A percentile compares a stretch with the other conserved stretches of the same genome.
Evolutionary conservation across 2,329 filamentous ascomycete genomes (phyloP).

Genomic region (Xylariaceae sp.): DNA sequence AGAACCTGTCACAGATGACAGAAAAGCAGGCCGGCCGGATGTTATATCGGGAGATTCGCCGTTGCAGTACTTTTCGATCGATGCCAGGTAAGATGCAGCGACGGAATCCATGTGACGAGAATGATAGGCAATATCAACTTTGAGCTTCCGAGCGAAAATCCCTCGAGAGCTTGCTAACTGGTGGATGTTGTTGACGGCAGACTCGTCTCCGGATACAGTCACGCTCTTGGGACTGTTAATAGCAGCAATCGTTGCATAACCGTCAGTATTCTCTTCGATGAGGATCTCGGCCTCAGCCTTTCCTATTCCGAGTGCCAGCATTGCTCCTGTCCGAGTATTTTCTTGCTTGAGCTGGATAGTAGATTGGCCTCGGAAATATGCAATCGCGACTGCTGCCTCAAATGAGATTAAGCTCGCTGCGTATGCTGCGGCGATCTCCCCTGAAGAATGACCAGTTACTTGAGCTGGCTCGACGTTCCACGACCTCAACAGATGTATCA

Average conservation of each 20-base stretch:
- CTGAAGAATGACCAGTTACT: constrained; percentile 32
- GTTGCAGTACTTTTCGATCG: constrained; percentile 8
- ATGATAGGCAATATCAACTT: constrained; percentile 36
- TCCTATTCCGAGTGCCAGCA: constrained; percentile 21
- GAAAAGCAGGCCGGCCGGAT: constrained; percentile 4
- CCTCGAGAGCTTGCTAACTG: constrained; percentile 7
- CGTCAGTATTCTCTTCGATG: constrained; percentile 1
- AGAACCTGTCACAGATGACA: constrained; percentile 22
- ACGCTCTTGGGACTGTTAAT: constrained; percentile 24
- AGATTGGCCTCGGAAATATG: constrained; percentile 26
- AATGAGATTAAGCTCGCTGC: constrained; percentile 25
- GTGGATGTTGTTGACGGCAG: constrained; percentile 22
- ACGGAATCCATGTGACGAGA: constrained; percentile 31
- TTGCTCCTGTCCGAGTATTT: constrained; percentile 15
- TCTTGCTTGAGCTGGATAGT: constrained; percentile 4
- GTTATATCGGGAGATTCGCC: background rate
- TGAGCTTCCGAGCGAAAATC: constrained; percentile 30
- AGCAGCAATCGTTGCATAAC: constrained; percentile 10
- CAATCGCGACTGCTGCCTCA: constrained; percentile 21
- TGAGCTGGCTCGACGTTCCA: constrained; percentile 25
- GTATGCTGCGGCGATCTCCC: constrained; percentile 35
- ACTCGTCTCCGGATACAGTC: constrained; percentile 30
- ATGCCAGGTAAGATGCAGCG: constrained; percentile 19
- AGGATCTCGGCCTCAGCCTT: constrained; percentile 4
- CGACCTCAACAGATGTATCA: constrained; percentile 29